A percentile compares a stretch with the other conserved stretches of the same genome.
Conservation (phyloP, 1,139 yeast species). For the Magnusiomyces paraingens region DNA sequence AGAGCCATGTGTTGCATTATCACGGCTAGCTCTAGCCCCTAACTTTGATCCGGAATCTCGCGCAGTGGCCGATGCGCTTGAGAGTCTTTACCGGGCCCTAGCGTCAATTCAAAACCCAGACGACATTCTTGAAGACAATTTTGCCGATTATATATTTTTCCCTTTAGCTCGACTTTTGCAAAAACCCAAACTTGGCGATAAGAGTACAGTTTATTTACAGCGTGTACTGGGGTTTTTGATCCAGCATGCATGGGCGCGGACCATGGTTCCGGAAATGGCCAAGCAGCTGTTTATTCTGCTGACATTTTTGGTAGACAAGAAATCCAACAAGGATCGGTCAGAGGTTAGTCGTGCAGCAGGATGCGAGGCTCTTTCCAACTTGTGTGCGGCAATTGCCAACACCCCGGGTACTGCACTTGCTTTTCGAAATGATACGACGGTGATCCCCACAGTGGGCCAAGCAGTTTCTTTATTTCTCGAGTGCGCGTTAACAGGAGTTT, state of each 20-base stretch:
- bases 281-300: conserved; percentile 47
- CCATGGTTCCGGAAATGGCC: conserved; percentile 38
- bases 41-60: conserved; percentile 31
- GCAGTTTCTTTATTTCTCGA: conserved; percentile 42
- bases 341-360: conserved; percentile 42
- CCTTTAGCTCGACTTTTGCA: conserved; percentile 51
- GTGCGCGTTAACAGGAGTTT: conserved; percentile 28
- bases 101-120: conserved; percentile 17
- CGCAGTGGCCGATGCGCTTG: conserved; percentile 31
- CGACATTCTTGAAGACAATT: conserved; percentile 31
- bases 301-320: conserved; percentile 43
- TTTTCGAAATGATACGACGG: conserved; percentile 12
- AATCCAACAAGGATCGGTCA: conserved; percentile 17
- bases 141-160: conserved; percentile 58
- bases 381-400: conserved; percentile 33
- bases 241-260: conserved; percentile 43
- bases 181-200: conserved; percentile 36
- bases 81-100: conserved; percentile 16
- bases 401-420: conserved; percentile 11
- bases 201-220: conserved; percentile 41
- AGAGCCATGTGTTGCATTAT: conserved; percentile 37
- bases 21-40: conserved; percentile 40
- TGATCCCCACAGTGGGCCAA: conserved; percentile 44
- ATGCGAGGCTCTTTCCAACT: conserved; percentile 31
- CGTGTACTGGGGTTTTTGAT: conserved; percentile 39